Evolutionary conservation across 73 alveolate species (phyloP).

Genomic region (Tetrahymena elliotti): DNA sequence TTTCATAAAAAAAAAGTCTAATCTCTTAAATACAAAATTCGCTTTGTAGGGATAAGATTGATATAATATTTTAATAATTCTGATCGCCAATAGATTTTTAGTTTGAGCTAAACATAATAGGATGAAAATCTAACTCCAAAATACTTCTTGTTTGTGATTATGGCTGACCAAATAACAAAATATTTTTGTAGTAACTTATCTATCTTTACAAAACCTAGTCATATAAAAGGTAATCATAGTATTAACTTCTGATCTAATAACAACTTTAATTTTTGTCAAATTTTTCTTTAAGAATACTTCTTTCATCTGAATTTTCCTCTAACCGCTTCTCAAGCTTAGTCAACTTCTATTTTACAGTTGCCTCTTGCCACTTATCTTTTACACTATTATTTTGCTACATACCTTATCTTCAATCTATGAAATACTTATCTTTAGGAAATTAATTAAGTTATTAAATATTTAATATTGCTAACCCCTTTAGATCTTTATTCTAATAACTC

Average conservation of each 20-base stretch:
- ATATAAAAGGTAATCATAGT: neutral
- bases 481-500: neutral
- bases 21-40: neutral
- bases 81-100: neutral
- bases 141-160: neutral
- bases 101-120: neutral
- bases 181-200: neutral
- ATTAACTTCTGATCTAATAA: neutral
- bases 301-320: neutral
- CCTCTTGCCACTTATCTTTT: neutral
- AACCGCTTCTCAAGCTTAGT: neutral
- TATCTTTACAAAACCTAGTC: neutral
- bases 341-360: too few species aligned
- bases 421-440: neutral
- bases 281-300: neutral
- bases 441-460: too few species aligned
- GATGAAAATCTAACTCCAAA: neutral
- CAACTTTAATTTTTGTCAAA: neutral
- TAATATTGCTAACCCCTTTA: neutral
- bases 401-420: neutral
- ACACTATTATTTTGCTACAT: neutral
- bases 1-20: neutral
- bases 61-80: neutral
- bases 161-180: neutral
- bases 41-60: neutral